Conservation (phyloP, 2,329 filamentous ascomycete species). For the Albophoma yamanashiensis region DNA sequence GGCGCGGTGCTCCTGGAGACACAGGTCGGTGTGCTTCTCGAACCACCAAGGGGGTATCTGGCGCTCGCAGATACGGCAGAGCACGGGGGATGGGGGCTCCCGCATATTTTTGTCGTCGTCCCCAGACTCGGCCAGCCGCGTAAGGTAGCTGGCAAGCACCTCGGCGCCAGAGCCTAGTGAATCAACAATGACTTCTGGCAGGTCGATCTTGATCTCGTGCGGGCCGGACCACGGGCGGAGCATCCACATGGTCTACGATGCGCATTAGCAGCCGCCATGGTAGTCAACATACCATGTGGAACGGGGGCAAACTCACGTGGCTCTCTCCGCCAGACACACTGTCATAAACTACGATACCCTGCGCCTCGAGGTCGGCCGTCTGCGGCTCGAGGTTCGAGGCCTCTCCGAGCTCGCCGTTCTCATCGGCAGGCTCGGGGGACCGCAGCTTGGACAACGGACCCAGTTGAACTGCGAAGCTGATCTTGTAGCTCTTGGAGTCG, state of each 20-base stretch:
- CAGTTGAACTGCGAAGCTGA: constrained; percentile 66
- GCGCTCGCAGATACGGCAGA: constrained; percentile 95
- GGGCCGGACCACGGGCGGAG: constrained; percentile 81
- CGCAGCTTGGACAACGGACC: constrained; percentile 59
- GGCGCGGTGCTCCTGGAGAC: constrained; percentile 87
- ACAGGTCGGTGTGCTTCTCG: constrained; percentile 95
- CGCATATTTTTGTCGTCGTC: constrained; percentile 65
- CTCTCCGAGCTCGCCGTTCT: constrained; percentile 23
- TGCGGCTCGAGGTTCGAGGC: constrained; percentile 24
- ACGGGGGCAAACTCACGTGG: constrained; percentile 55
- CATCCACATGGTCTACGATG: constrained; percentile 96
- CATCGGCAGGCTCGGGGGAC: constrained; percentile 28
- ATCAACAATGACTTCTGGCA: constrained; percentile 81
- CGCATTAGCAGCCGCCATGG: constrained; percentile 1
- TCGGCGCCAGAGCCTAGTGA: constrained; percentile 91
- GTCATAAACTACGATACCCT: constrained; percentile 98
- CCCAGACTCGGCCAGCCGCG: constrained; percentile 73
- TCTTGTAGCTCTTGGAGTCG: constrained; percentile 83
- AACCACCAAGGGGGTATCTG: constrained; percentile 99
- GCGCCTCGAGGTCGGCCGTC: constrained; percentile 74
- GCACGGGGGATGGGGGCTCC: constrained; percentile 74
- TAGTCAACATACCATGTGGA: neutral
- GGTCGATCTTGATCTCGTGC: constrained; percentile 89
- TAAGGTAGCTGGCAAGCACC: constrained; percentile 88
- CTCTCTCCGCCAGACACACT: constrained; percentile 75